Base-by-base conservation (phyloP, 768 basidiomycete genomes). In the Lactifluus echinatus region DNA sequence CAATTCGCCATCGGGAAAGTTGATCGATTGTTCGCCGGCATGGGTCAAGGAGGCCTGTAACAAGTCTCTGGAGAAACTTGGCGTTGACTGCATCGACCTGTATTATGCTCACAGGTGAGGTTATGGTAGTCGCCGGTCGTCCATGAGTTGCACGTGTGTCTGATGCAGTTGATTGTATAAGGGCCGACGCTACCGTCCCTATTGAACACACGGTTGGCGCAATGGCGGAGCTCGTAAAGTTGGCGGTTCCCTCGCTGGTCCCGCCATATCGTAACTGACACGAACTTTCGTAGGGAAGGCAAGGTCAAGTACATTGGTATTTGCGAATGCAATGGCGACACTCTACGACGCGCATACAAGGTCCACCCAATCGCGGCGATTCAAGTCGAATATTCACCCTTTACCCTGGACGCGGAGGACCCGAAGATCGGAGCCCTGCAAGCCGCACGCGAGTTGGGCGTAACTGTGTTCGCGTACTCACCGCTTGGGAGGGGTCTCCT, bases 401-500 rank as follows among this genome's bases (percentile, higher is more conserved):
- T 71, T 62, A 65, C 67, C 23, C 64, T 74, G 51, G 69, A 71
- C 52, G 66, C 72, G 44, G 73, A 74, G 64, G 63, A 69, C 43
- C 66, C 67, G 43, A 61, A 66, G 57, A 65, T 71, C 37, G 66
- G 65, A 17, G 59, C 73, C 2, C 62, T 73, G 31, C 64, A 68
- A 12, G 60, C 71, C 15, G 71, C 72, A 3, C 66, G 68, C 15
- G 76, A 78, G 60, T 67, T 76, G 19, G 75, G 74, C 28, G 68
- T 77, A 26, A 60, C 68, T 3, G 64, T 77, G 50, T 64, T 75
- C 52, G 74, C 75, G 17, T 77, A 74, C 63, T 72, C 74, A 6
- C 81, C 81, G 0, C 71, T 81, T 36, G 77, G 74, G 1, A 70
- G 78, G 19, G 79, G 80, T 0, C 46, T 82, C 31, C 62, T 78